Percentiles rank a stretch among this genome's conserved stretches.
These are phyloP conservation scores for Verticillium longisporum DNA, from an alignment of 2,329 filamentous ascomycete species.

Conservation along the genomic window DNA sequence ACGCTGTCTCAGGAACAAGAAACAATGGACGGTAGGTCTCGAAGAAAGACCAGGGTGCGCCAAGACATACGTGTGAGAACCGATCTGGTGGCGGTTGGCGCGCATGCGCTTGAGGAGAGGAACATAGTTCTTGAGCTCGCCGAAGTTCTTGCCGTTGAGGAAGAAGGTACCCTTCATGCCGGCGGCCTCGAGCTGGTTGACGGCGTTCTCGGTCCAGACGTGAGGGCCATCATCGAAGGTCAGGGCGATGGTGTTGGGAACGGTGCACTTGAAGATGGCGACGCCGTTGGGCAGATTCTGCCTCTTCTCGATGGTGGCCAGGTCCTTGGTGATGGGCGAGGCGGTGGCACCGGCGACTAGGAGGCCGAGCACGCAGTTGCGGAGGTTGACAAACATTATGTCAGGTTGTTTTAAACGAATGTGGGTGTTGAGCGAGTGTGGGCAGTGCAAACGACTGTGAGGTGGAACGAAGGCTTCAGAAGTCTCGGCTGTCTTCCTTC, in stretches of 20 bases:
- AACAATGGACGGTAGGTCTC: slow-evolving; percentile 16
- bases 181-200: slow-evolving; percentile 24
- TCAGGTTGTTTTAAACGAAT: neutral
- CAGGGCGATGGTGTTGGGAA: slow-evolving; percentile 28
- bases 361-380: slow-evolving; percentile 11
- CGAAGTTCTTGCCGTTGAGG: slow-evolving; percentile 2
- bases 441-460: neutral
- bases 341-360: slow-evolving; percentile 14
- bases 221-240: slow-evolving; percentile 40
- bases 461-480: neutral
- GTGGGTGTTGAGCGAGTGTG: neutral
- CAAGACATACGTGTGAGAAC: slow-evolving; percentile 24
- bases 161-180: slow-evolving; percentile 26
- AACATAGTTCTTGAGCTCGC: neutral
- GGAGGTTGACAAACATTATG: neutral
- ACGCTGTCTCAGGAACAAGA: neutral
- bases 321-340: slow-evolving; percentile 12
- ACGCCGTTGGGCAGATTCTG: slow-evolving; percentile 17
- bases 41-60: neutral
- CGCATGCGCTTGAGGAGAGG: neutral
- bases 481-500: neutral
- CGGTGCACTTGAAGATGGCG: slow-evolving; percentile 16
- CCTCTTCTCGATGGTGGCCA: slow-evolving; percentile 16
- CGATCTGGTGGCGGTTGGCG: neutral
- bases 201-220: slow-evolving; percentile 29